A percentile compares a stretch with the other conserved stretches of the same genome.
phyloP scores from a whole-genome alignment of 2,329 filamentous ascomycete species.

The Ceratocystis variospora region DNA sequence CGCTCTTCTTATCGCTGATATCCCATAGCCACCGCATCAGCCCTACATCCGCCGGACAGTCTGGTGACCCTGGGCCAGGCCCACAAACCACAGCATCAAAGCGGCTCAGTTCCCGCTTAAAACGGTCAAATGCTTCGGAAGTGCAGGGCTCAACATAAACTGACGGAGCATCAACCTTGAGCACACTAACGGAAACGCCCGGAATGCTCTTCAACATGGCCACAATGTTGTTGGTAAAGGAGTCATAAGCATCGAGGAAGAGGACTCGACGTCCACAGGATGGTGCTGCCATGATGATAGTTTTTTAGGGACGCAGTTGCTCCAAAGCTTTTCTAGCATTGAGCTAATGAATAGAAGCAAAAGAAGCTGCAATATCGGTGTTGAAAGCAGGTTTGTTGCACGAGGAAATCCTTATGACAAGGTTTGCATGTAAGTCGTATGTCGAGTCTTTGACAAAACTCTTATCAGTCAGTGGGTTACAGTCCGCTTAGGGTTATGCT shows the following conservation, averaged over 20 bases:
- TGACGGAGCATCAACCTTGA: slow-evolving; percentile 55
- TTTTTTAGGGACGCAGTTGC: background rate
- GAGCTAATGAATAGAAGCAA: background rate
- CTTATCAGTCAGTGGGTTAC: background rate
- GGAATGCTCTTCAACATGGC: slow-evolving; percentile 61
- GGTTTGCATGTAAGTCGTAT: background rate
- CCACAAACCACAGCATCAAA: slow-evolving; percentile 84
- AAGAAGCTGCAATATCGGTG: background rate
- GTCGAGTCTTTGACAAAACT: background rate
- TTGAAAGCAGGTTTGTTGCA: background rate
- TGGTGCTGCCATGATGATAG: slow-evolving; percentile 22
- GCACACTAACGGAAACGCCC: slow-evolving; percentile 46
- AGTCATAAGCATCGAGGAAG: slow-evolving; percentile 92
- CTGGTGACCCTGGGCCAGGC: slow-evolving; percentile 76
- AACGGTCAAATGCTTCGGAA: slow-evolving; percentile 30
- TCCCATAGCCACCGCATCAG: slow-evolving; percentile 66
- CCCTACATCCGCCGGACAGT: slow-evolving; percentile 60
- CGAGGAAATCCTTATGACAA: background rate
- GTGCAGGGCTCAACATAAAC: slow-evolving; percentile 30
- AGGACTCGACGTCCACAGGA: slow-evolving; percentile 43
- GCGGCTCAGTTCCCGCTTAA: slow-evolving; percentile 30
- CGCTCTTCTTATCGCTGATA: slow-evolving; percentile 27
- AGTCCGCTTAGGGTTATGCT: background rate
- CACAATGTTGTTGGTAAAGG: slow-evolving; percentile 90
- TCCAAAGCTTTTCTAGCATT: background rate